Evolutionary conservation across 352 stramenopile genomes (phyloP).

Genomic region (Globisporangium lucens): DNA sequence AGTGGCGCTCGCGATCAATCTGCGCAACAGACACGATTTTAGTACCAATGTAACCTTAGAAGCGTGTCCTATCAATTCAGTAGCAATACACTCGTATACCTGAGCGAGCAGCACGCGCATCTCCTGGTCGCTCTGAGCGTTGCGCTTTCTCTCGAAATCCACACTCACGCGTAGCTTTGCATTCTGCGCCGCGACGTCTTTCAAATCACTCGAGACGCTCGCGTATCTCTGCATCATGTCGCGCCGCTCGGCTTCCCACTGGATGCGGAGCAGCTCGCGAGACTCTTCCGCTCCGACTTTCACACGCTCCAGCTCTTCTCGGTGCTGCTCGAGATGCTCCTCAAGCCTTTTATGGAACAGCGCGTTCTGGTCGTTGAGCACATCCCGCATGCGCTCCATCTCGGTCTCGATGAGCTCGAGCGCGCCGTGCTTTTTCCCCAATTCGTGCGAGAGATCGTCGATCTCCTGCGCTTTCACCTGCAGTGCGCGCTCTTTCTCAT

Average conservation of each 20-base stretch:
- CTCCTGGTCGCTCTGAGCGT: conserved; percentile 52
- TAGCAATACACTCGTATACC: conserved; percentile 21
- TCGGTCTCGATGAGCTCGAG: conserved; percentile 68
- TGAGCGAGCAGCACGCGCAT: conserved; percentile 61
- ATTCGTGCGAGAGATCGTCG: conserved; percentile 25
- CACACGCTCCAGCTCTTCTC: conserved; percentile 38
- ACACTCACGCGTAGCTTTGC: conserved; percentile 39
- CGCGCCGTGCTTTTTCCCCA: conserved; percentile 50
- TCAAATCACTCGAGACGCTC: conserved; percentile 33
- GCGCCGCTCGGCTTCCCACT: conserved; percentile 28
- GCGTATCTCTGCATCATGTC: conserved; percentile 49
- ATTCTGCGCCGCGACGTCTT: conserved; percentile 47
- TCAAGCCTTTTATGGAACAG: conserved; percentile 52
- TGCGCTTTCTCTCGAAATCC: conserved; percentile 44
- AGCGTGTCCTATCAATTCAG: background rate
- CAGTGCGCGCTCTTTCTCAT: conserved; percentile 22
- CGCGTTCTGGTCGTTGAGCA: conserved; percentile 51
- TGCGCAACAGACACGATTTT: conserved; percentile 13
- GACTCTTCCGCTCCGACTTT: conserved; percentile 32
- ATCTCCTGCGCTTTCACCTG: conserved; percentile 16
- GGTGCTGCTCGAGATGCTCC: conserved; percentile 43
- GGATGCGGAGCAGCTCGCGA: conserved; percentile 27
- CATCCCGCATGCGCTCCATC: conserved; percentile 57
- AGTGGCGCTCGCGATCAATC: conserved; percentile 64
- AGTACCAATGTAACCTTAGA: background rate